A percentile compares a stretch with the other conserved stretches of the same genome.
phyloP scores from a whole-genome alignment of 768 basidiomycete genomes.

The Butyriboletus loyo region DNA sequence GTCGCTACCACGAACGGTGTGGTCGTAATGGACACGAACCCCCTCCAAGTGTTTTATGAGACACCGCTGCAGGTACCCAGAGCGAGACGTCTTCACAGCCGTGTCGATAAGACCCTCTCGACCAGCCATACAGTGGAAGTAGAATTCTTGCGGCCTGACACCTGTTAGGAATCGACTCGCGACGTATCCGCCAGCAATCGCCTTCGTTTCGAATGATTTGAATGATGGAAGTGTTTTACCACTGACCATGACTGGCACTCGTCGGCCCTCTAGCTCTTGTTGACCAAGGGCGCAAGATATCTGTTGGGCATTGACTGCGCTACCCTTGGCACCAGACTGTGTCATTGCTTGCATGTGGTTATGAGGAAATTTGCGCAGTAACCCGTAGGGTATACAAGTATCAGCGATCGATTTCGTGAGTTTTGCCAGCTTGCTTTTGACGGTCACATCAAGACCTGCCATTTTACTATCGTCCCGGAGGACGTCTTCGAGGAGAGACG shows the following conservation, averaged over 20 bases:
- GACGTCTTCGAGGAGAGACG: constrained; percentile 81
- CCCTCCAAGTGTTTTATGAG: constrained; percentile 98
- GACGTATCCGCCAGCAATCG: constrained; percentile 97
- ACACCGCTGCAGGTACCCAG: constrained; percentile 96
- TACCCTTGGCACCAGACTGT: constrained; percentile 95
- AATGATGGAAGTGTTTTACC: constrained; percentile 98
- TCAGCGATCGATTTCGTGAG: constrained; percentile 91
- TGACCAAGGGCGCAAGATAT: constrained; percentile 98
- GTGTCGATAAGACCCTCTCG: constrained; percentile 99
- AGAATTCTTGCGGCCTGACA: constrained; percentile 97
- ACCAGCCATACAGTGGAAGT: constrained; percentile 99
- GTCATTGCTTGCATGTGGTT: constrained; percentile 99
- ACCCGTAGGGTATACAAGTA: constrained; percentile 77
- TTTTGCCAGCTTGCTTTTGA: constrained; percentile 80
- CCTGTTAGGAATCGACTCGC: constrained; percentile 98
- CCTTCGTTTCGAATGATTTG: constrained; percentile 95
- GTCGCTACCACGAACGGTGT: constrained; percentile 96
- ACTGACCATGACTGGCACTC: constrained; percentile 98
- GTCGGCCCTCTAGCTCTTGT: constrained; percentile 96
- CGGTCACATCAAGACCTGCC: constrained; percentile 93
- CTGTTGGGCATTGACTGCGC: constrained; percentile 94
- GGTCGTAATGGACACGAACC: constrained; percentile 94
- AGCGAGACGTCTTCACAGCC: constrained; percentile 97
- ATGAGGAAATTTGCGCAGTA: constrained; percentile 91
- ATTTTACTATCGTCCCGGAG: constrained; percentile 95